Percentiles rank a stretch among this genome's conserved stretches.
Conservation (phyloP, 2,329 filamentous ascomycete species). For the Pseudogymnoascus pannorum region DNA sequence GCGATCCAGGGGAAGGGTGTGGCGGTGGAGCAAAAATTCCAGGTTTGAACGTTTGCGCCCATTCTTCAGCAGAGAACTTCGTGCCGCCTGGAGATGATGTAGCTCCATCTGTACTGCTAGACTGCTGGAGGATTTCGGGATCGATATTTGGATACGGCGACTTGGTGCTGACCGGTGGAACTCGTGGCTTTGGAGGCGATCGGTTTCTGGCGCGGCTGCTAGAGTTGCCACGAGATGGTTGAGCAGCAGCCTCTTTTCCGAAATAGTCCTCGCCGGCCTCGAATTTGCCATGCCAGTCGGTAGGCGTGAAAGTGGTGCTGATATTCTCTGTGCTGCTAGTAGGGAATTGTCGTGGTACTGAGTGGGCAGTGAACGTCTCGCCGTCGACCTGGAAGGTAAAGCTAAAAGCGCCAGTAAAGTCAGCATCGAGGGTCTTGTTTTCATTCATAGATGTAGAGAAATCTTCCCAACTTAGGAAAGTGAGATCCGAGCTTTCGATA, state of each 20-base stretch:
- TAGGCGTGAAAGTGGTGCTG: conserved; percentile 51
- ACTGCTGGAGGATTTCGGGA: conserved; percentile 5
- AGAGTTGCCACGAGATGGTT: conserved; percentile 22
- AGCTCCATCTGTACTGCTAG: conserved; percentile 15
- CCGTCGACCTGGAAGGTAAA: conserved; percentile 8
- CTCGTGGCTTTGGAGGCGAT: conserved; percentile 26
- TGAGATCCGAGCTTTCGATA: not conserved
- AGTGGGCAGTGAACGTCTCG: conserved; percentile 3
- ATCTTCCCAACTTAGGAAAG: not conserved
- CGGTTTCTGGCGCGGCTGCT: conserved; percentile 22
- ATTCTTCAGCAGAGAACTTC: conserved; percentile 26
- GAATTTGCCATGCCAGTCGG: conserved; percentile 35
- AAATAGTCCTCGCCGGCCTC: conserved; percentile 27
- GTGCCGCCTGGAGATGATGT: conserved; percentile 25
- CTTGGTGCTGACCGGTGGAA: conserved; percentile 15
- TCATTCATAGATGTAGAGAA: conserved; percentile 4
- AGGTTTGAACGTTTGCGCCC: conserved; percentile 26
- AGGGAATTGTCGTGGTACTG: conserved; percentile 14
- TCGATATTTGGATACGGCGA: conserved; percentile 11
- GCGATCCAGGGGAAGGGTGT: conserved; percentile 10
- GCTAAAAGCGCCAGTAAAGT: conserved; percentile 6
- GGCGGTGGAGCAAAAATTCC: conserved; percentile 26
- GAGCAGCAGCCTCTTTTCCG: conserved; percentile 16
- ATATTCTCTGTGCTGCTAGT: conserved; percentile 52
- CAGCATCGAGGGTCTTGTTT: conserved; percentile 8